Percentiles rank a stretch among this genome's conserved stretches.
Conservation (phyloP, 805 yeast species). For the Limtongia smithiae region DNA sequence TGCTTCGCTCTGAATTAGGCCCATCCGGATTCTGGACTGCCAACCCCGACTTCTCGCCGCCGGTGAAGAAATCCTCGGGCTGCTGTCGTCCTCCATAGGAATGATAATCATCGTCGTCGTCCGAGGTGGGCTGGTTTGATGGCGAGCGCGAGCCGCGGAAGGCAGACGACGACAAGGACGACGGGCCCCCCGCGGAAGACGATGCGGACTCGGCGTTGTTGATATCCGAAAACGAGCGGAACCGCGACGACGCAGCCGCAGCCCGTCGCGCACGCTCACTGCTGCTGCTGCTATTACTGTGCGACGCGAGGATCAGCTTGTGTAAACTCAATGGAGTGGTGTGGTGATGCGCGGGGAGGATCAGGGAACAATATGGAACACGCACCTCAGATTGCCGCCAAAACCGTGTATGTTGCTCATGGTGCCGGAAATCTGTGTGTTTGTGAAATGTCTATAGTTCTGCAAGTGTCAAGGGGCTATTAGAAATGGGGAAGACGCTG, state of each 20-base stretch:
- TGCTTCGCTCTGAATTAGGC: conserved; percentile 19
- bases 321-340: too few relatives aligned
- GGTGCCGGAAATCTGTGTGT: too few relatives aligned
- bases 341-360: background rate
- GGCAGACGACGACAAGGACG: background rate
- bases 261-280: conserved; percentile 19
- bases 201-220: conserved; percentile 3
- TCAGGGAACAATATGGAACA: background rate
- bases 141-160: too few relatives aligned
- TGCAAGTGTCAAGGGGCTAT: too few relatives aligned
- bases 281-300: conserved; percentile 5
- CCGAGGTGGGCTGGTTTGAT: conserved; percentile 1
- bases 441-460: too few relatives aligned
- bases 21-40: conserved; percentile 68
- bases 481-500: too few relatives aligned
- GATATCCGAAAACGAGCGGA: conserved; percentile 24
- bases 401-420: too few relatives aligned
- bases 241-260: conserved; percentile 19
- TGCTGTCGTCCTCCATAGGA: conserved; percentile 10
- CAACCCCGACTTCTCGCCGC: conserved; percentile 69
- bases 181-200: conserved; percentile 4
- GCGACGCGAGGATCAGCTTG: too few relatives aligned
- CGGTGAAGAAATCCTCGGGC: conserved; percentile 47
- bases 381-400: too few relatives aligned
- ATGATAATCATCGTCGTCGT: conserved; percentile 36